Evolutionary conservation across 2,329 filamentous ascomycete genomes (phyloP), one percentile per base, ranked within the genome.

Genomic region (Botryosphaeria dothidea): DNA sequence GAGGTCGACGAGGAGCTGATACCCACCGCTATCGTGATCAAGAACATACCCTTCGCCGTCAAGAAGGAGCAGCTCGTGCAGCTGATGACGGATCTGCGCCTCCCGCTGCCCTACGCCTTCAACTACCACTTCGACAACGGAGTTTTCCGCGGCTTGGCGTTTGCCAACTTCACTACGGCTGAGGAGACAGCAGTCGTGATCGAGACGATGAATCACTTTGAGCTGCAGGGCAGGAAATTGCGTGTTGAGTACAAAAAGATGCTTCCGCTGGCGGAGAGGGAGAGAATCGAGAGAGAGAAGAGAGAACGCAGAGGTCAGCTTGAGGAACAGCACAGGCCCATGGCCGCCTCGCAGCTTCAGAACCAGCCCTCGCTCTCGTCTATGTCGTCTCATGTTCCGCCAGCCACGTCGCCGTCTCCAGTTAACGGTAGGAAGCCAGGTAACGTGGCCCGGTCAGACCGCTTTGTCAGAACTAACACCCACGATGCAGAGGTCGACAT

Each of bases 41-140:
- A 99, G 83, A 99, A 99, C 76, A 99, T 99, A 41, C 95, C 96
- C 0, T 99, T 99, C 77, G 95, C 96, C 29, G 93, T 98, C 65
- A 93, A 97, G 78, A 98, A 98, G 80, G 95, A 99, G 79, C 92
- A 94, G 72, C 85, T 99, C 43, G 92, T 96, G 36, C 88, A 90
- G 68, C 85, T 97, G 70, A 99, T 99, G 95, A 92, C 93, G 8
- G 92, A 97, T 21, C 87, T 98, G 85, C 91, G 92, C 70, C 86
- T 99, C 43, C 95, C 95, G 1, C 87, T 98, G 70, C 95, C 95
- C 0, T 99, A 99, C 75, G 95, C 95, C 13, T 99, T 99, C 84
- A 99, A 99, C 83, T 98, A 99, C 74, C 95, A 99, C 79, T 99
- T 99, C 75, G 95, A 99, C 76, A 96, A 96, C 72, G 95, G 95